Conservation (phyloP, 164 flowering plant species). For the Taxillus chinensis region DNA sequence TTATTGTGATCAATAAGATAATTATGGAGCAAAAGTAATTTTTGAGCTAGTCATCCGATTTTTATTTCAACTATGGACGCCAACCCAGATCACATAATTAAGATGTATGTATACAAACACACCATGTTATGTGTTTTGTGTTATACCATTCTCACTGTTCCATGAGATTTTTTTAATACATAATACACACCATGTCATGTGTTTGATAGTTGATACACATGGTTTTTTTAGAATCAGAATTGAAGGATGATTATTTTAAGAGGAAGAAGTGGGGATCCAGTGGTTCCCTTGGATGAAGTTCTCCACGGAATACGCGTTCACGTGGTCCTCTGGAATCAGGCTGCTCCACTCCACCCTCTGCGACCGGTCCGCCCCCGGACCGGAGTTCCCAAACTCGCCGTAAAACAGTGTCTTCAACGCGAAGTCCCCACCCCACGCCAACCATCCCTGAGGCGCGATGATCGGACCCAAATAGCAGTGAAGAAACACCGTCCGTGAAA, state of each 20-base stretch:
- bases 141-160: no score
- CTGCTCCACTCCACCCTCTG: constrained; percentile 73
- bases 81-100: no score
- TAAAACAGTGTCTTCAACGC: constrained; percentile 62
- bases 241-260: background rate
- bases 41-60: no score
- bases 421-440: constrained; percentile 69
- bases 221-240: no score
- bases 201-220: no score
- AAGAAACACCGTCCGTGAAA: constrained; percentile 65
- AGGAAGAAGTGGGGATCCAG: constrained; percentile 41
- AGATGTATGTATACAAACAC: no score
- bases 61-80: no score
- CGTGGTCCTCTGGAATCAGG: constrained; percentile 52
- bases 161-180: no score
- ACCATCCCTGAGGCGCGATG: constrained; percentile 56
- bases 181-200: no score
- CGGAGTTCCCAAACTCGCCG: constrained; percentile 63
- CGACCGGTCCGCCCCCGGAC: constrained; percentile 37
- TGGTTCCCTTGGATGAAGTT: constrained; percentile 76
- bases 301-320: constrained; percentile 40
- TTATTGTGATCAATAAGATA: no score
- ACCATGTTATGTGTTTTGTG: no score
- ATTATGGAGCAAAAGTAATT: no score
- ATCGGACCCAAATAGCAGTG: constrained; percentile 35